Conservation (phyloP, 1,284 basidiomycete species). For the Ceratobasidium sp. region DNA sequence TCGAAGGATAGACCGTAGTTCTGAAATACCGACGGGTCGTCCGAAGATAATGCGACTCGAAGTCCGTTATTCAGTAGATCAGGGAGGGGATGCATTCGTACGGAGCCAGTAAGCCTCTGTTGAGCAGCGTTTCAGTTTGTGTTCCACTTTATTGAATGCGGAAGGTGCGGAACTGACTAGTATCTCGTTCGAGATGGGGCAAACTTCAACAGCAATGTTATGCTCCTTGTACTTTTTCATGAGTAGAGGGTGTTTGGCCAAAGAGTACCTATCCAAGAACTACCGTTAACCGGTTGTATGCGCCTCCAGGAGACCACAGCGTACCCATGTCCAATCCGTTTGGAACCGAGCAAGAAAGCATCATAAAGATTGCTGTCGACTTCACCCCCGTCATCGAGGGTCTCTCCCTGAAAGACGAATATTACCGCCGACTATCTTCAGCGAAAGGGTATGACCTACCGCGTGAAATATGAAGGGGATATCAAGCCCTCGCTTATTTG, state of each 20-base stretch:
- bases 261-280: constrained; percentile 50
- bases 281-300: neutral
- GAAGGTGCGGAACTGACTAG: neutral
- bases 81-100: constrained; percentile 52
- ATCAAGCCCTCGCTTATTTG: constrained; percentile 70
- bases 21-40: constrained; percentile 57
- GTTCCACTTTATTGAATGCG: neutral
- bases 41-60: constrained; percentile 54
- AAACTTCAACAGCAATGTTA: constrained; percentile 55
- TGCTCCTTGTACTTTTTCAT: constrained; percentile 55
- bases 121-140: neutral
- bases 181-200: constrained; percentile 49
- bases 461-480: constrained; percentile 87
- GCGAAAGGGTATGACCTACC: constrained; percentile 57
- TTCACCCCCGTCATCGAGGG: constrained; percentile 46
- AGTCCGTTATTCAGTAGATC: constrained; percentile 54
- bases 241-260: constrained; percentile 56
- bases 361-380: constrained; percentile 75
- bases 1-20: constrained; percentile 54
- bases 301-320: constrained; percentile 45
- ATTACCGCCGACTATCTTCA: constrained; percentile 64
- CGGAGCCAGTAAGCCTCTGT: constrained; percentile 51
- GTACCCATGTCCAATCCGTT: constrained; percentile 63
- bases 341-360: constrained; percentile 53
- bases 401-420: constrained; percentile 63